Base-by-base conservation (phyloP, 1,284 basidiomycete genomes). In the Cryptococcus depauperatus region DNA sequence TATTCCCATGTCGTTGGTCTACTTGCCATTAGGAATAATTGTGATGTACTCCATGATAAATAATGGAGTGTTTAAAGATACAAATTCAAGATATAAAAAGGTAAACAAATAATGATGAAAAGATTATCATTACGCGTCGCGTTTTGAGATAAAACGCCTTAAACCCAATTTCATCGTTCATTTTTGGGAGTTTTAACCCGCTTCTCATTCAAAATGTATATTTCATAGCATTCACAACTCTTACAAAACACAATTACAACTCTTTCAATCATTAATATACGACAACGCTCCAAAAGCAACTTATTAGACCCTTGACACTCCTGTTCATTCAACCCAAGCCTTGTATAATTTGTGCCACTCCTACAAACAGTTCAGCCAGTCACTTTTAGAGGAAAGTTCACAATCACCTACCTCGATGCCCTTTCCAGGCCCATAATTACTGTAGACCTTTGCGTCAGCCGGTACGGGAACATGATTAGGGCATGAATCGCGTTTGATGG, bases 381-480 rank as follows among this genome's bases (percentile, higher is more conserved):
- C n/a, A n/a, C n/a, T n/a, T n/a, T n/a, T n/a, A n/a, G n/a, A n/a
- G n/a, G n/a, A n/a, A n/a, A n/a, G n/a, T n/a, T n/a, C n/a, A n/a
- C n/a, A n/a, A 18, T 4, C 13, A 42, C 46, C 45, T 39, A 58
- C 61, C 50, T 61, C 65, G 32, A 68, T 68, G 7, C 63, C 57
- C 21, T 55, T 55, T 3, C 55, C 62, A 8, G 65, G 64, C 0
- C 62, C 62, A 40, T 68, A 71, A 0, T 44, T 54, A 1, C 58
- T 37, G 46, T 66, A 63, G 2, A 42, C 45, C 45, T 63, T 58
- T 4, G 61, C 58, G 16, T 59, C 65, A 19, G 52, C 57, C 0
- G 67, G 66, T 5, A 57, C 41, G 8, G 69, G 69, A 0, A 70
- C 58, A 44, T 66, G 47, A 1, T 40, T 38, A 1, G 69, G 64